Percentiles rank a stretch among this genome's conserved stretches.
Evolutionary conservation across 352 stramenopile species (phyloP).

Genomic region (Phytophthora agathidicida): DNA sequence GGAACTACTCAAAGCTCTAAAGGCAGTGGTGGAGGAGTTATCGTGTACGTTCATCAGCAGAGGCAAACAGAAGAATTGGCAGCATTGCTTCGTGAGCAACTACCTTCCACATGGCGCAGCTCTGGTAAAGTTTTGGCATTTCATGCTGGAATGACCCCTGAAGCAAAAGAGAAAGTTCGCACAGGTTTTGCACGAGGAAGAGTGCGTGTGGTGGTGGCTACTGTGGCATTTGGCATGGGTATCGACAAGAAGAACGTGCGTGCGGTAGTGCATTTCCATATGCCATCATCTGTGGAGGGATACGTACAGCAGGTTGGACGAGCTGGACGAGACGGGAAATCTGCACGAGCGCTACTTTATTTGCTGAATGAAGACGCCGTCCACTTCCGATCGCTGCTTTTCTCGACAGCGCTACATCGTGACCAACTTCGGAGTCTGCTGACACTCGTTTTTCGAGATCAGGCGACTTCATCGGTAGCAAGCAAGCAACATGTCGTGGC

Average conservation of each 20-base stretch:
- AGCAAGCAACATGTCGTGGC: slow-evolving; percentile 31
- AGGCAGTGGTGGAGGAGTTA: slow-evolving; percentile 46
- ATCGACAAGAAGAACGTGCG: slow-evolving; percentile 98
- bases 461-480: not conserved
- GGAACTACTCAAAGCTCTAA: slow-evolving; percentile 28
- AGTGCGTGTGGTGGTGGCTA: slow-evolving; percentile 94
- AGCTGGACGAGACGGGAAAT: slow-evolving; percentile 93
- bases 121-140: slow-evolving; percentile 79
- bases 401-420: slow-evolving; percentile 67
- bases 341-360: slow-evolving; percentile 69
- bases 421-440: slow-evolving; percentile 60
- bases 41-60: slow-evolving; percentile 89
- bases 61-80: slow-evolving; percentile 76
- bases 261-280: slow-evolving; percentile 98
- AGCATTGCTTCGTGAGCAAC: slow-evolving; percentile 61
- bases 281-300: slow-evolving; percentile 97
- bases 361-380: slow-evolving; percentile 68
- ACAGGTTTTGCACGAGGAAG: slow-evolving; percentile 89
- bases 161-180: slow-evolving; percentile 82
- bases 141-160: slow-evolving; percentile 92
- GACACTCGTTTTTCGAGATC: slow-evolving; percentile 40
- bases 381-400: slow-evolving; percentile 74
- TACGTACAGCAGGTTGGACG: slow-evolving; percentile 98
- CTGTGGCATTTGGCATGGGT: slow-evolving; percentile 98
- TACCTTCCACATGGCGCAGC: slow-evolving; percentile 39